phyloP scores from a whole-genome alignment of 1,284 basidiomycete species.

The Cystobasidium sp. region DNA sequence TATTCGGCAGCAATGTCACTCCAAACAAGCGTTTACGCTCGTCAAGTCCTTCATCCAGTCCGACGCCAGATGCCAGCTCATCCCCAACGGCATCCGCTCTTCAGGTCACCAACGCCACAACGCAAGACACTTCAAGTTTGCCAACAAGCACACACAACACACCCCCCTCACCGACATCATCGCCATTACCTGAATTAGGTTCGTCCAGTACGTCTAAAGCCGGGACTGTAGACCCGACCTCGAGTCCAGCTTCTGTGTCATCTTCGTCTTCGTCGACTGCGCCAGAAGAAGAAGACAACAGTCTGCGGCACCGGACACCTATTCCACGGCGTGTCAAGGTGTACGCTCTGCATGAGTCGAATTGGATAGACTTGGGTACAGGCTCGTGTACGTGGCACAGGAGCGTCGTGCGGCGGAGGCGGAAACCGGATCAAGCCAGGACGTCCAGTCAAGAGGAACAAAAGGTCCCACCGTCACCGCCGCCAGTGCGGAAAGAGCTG shows the following conservation, averaged over 20 bases:
- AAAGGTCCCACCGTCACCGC: constrained; percentile 3
- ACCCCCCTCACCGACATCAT: constrained; percentile 7
- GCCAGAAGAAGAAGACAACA: background rate
- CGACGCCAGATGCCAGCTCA: constrained; percentile 3
- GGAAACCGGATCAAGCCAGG: constrained; percentile 15
- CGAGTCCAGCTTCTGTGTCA: constrained; percentile 4
- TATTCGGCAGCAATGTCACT: constrained; percentile 4
- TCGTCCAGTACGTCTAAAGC: background rate
- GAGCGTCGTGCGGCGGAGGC: constrained; percentile 14
- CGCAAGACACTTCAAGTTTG: background rate
- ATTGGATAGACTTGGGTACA: constrained; percentile 91
- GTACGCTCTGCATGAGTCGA: constrained; percentile 83
- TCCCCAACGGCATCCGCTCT: constrained; percentile 1
- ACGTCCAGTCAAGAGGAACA: background rate
- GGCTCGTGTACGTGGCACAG: constrained; percentile 81
- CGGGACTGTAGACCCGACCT: background rate
- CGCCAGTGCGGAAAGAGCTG: constrained; percentile 14
- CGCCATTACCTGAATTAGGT: background rate
- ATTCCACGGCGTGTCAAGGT: constrained; percentile 64
- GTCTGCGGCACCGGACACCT: background rate
- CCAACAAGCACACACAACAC: background rate
- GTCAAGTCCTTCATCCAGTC: background rate
- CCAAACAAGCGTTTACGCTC: constrained; percentile 14
- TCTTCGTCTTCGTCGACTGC: constrained; percentile 5
- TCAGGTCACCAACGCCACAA: constrained; percentile 7